These are phyloP conservation scores for Eucalyptus curtisii DNA, from an alignment of 345 rosid genomes.

Conservation along the genomic window DNA sequence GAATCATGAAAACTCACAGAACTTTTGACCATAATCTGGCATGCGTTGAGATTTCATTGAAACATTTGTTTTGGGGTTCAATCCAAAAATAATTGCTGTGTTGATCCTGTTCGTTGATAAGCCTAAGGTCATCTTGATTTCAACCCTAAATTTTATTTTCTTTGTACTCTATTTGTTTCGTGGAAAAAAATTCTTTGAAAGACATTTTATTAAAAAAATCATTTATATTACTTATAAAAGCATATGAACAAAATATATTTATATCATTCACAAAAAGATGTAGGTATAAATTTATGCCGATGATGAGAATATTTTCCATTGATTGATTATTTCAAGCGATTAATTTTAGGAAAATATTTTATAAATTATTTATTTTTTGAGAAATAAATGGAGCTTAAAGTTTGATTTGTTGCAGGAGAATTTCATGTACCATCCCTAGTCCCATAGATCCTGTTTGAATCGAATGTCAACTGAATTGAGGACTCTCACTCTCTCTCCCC, in stretches of 20 bases:
- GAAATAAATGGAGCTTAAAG: background rate
- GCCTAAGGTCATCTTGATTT: background rate
- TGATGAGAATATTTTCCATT: too few relatives aligned
- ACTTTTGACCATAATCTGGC: background rate
- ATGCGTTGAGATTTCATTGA: background rate
- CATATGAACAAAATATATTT: background rate
- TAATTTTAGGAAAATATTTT: background rate
- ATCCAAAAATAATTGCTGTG: background rate
- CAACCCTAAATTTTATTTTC: background rate
- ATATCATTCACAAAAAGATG: too few relatives aligned
- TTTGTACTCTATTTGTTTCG: background rate
- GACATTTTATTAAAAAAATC: background rate
- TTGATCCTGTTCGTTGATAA: background rate
- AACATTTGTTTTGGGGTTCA: background rate
- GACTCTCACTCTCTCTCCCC: rapidly evolving
- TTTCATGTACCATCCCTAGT: background rate
- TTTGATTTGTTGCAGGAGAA: background rate
- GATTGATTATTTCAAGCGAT: too few relatives aligned
- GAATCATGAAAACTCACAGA: background rate
- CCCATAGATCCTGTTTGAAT: background rate
- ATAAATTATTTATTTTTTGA: too few relatives aligned
- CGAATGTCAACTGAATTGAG: background rate
- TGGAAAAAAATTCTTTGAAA: background rate
- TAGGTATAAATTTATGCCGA: too few relatives aligned
- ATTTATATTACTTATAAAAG: background rate